Evolutionary conservation across 1,139 yeast genomes (phyloP).

Genomic region (Pichia sp.): DNA sequence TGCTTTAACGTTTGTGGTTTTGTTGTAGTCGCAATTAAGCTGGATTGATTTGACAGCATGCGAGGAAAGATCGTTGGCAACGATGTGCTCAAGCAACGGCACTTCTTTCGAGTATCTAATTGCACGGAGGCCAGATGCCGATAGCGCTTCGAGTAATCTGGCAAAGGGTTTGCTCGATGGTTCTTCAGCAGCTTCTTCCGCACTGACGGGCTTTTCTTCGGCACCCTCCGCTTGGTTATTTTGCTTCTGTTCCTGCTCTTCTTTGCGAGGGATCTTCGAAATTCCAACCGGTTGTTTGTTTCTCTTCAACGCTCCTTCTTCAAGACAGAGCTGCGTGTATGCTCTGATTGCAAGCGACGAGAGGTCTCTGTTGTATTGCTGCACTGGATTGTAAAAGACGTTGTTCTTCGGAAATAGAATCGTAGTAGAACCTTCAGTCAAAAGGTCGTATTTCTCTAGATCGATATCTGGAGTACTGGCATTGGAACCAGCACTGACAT

Average conservation of each 20-base stretch:
- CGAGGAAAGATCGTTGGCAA: conserved; percentile 84
- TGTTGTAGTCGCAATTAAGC: conserved; percentile 65
- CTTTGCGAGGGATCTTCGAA: conserved; percentile 17
- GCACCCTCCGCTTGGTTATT: conserved; percentile 23
- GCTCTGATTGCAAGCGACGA: conserved; percentile 83
- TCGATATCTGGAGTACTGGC: conserved; percentile 7
- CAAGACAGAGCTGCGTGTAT: conserved; percentile 60
- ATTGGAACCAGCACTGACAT: neutral
- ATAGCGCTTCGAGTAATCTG: conserved; percentile 77
- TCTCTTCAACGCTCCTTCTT: conserved; percentile 32
- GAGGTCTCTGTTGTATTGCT: conserved; percentile 90
- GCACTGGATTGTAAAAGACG: conserved; percentile 94
- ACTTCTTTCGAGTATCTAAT: conserved; percentile 89
- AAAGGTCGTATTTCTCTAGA: conserved; percentile 21
- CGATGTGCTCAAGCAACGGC: conserved; percentile 61
- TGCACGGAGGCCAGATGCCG: conserved; percentile 94
- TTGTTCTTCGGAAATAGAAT: conserved; percentile 73
- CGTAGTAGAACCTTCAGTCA: conserved; percentile 71
- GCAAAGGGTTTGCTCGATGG: conserved; percentile 30
- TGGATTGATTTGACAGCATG: conserved; percentile 84
- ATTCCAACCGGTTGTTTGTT: conserved; percentile 26
- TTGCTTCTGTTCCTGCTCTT: conserved; percentile 26
- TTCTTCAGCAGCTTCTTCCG: conserved; percentile 14
- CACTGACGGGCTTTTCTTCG: conserved; percentile 14
- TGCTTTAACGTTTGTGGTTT: conserved; percentile 52